Conservation (phyloP, 2,329 filamentous ascomycete species). For the Penicillium sp. region DNA sequence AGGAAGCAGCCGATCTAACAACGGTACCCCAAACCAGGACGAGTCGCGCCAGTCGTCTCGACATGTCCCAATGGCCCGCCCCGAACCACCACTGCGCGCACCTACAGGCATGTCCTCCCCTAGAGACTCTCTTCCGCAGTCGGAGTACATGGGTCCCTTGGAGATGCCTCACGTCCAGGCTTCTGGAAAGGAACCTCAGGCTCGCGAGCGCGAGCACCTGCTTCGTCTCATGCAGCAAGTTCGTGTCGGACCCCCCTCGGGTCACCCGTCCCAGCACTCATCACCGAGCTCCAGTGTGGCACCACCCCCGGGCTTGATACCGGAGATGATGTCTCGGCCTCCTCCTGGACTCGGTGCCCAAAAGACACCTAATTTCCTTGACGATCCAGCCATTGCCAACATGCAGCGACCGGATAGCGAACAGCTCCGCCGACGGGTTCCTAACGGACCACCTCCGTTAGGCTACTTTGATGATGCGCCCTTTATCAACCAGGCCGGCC, state of each 20-base stretch:
- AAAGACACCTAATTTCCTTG: conserved; percentile 35
- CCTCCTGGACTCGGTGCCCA: conserved; percentile 31
- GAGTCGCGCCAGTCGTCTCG: conserved; percentile 24
- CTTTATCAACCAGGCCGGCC: conserved; percentile 31
- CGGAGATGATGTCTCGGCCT: conserved; percentile 31
- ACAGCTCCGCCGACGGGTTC: conserved; percentile 33
- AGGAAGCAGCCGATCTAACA: conserved; percentile 48
- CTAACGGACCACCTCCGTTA: conserved; percentile 32
- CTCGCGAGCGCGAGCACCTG: conserved; percentile 71
- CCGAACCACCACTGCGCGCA: conserved; percentile 26
- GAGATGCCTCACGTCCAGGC: conserved; percentile 26
- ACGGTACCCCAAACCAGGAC: conserved; percentile 41
- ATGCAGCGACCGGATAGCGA: conserved; percentile 36
- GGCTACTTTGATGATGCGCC: conserved; percentile 39
- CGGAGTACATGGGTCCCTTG: conserved; percentile 29
- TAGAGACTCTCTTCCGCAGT: conserved; percentile 25
- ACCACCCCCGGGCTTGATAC: conserved; percentile 32
- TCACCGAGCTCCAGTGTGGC: conserved; percentile 23
- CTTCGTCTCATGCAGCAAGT: conserved; percentile 73
- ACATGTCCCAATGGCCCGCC: conserved; percentile 25
- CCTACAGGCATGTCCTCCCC: conserved; percentile 28
- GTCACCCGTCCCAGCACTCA: conserved; percentile 25
- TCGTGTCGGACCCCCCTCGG: conserved; percentile 28
- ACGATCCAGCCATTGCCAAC: conserved; percentile 41
- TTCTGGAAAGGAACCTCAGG: conserved; percentile 37